Percentiles rank a stretch among this genome's conserved stretches.
Evolutionary conservation across 495 filamentous ascomycete species (phyloP).

Genomic region (Xylaria intraflava): DNA sequence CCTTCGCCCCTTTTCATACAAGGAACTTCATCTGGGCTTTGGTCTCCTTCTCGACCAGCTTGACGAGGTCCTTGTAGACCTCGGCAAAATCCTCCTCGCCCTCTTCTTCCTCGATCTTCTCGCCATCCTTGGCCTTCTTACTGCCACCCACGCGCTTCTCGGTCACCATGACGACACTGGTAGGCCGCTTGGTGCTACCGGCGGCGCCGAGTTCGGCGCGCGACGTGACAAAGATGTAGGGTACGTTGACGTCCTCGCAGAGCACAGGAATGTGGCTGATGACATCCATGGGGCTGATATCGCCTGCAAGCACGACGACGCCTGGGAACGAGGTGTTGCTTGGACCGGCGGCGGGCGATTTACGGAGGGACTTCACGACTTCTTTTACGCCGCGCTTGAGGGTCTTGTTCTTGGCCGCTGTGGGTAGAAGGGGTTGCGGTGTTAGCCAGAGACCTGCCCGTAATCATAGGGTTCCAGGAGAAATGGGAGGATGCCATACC

Average conservation of each 20-base stretch:
- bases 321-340: constrained; percentile 51
- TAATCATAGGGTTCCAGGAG: too few species aligned
- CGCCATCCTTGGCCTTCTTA: constrained; percentile 41
- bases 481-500: constrained; percentile 50
- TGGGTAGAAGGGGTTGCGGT: background rate
- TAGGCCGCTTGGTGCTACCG: constrained; percentile 87
- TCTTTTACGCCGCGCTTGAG: constrained; percentile 98
- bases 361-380: constrained; percentile 93
- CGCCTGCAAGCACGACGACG: constrained; percentile 86
- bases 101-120: constrained; percentile 41
- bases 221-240: constrained; percentile 84
- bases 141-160: constrained; percentile 41
- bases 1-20: constrained; percentile 2
- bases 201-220: constrained; percentile 88
- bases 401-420: constrained; percentile 85
- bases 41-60: constrained; percentile 66
- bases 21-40: constrained; percentile 28
- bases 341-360: constrained; percentile 60
- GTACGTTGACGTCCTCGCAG: constrained; percentile 93
- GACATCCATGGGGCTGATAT: constrained; percentile 96
- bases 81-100: constrained; percentile 63
- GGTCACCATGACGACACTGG: constrained; percentile 85
- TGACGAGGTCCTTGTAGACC: constrained; percentile 63
- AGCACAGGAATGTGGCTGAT: constrained; percentile 95
- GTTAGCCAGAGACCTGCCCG: background rate